Base-by-base conservation (phyloP, 805 yeast species). In the Cyberlindnera subsufficiens region DNA sequence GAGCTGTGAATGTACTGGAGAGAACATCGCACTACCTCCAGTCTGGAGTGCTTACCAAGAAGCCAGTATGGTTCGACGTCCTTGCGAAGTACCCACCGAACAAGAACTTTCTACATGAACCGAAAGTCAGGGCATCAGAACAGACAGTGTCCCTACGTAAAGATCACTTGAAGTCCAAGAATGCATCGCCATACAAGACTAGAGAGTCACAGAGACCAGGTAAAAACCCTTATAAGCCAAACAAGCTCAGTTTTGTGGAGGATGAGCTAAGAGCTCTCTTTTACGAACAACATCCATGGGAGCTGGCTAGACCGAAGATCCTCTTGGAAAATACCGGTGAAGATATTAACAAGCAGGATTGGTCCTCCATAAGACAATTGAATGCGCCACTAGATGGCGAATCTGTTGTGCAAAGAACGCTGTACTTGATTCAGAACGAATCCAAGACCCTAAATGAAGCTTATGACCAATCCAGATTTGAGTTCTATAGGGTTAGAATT, bases 261-360 rank as follows among this genome's bases (percentile, higher is more conserved):
- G 99, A 93, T 64, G 79, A 82, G 54, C 65, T 93, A 53, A 78
- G 99, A 67, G 72, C 76, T 37, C 69, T 85, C 19, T 93, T 93
- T 58, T 91, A 82, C 64, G 79, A 80, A 45, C 96, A 90, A 60
- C 99, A 93, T 65, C 99, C 99, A 6, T 93, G 99, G 99, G 99
- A 93, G 65, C 69, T 90, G 42, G 87, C 98, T 2, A 77, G 95
- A 53, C 96, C 98, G 13, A 86, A 86, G 60, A 72, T 78, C 25
- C 66, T 93, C 51, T 73, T 89, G 37, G 99, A 93, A 63, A 85
- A 80, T 55, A 71, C 73, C 31, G 86, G 85, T 7, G 68, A 73
- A 35, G 87, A 84, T 37, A 55, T 63, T 33, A 45, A 54, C 3
- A 56, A 61, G 7, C 70, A 71, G 44, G 88, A 93, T 62, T 93